These are phyloP conservation scores for Leccinellum albellum DNA, from an alignment of 768 basidiomycete genomes.

Conservation along the genomic window DNA sequence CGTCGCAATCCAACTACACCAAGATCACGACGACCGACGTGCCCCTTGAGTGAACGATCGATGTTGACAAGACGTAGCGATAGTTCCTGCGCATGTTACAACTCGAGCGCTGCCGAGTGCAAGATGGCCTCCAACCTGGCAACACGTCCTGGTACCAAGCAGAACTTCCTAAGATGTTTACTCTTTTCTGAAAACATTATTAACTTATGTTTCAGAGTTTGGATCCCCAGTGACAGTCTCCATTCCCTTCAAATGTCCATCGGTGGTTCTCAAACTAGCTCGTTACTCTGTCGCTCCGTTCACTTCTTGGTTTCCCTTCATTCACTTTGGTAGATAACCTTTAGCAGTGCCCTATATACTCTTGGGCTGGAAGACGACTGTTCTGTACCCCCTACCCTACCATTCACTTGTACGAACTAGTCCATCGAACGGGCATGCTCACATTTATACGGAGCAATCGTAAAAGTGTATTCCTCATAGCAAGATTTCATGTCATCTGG, in stretches of 20 bases:
- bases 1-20: conserved; percentile 57
- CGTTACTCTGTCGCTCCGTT: no score
- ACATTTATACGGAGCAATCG: no score
- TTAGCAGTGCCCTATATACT: no score
- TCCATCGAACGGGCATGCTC: no score
- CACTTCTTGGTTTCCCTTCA: no score
- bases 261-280: conserved; percentile 27
- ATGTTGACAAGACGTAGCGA: conserved; percentile 45
- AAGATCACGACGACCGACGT: conserved; percentile 47
- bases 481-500: no score
- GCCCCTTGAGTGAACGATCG: conserved; percentile 53
- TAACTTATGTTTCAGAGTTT: conserved; percentile 25
- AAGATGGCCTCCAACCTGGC: conserved; percentile 51
- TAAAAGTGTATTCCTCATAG: no score
- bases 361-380: no score
- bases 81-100: conserved; percentile 53
- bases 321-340: no score
- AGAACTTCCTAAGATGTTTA: conserved; percentile 38
- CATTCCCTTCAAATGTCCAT: conserved; percentile 36
- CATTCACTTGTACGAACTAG: no score
- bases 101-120: conserved; percentile 54
- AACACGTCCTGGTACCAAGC: conserved; percentile 46
- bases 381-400: no score
- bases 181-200: not conserved
- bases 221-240: conserved; percentile 38